Base-by-base conservation (phyloP, 371 early-diverging fungal species). In the Blastocladiella emersonii region DNA sequence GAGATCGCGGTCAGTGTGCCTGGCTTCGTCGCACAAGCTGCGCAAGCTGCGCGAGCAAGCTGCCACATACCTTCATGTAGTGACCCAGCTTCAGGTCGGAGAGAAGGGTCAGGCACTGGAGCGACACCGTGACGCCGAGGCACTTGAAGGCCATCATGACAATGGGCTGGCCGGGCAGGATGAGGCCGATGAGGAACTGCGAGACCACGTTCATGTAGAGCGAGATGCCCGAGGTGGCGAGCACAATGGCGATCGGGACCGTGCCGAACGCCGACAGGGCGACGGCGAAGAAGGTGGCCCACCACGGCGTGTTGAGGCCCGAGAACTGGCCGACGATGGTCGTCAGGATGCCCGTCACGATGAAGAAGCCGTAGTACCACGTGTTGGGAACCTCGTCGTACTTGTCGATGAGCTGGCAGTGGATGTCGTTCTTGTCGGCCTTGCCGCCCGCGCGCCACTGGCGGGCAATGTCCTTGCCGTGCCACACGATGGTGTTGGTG, bases 181-280 rank as follows among this genome's bases (percentile, higher is more conserved):
- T 77, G 36, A 75, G 75, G 66, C 88, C 85, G 32, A 84, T 82
- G 37, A 85, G 67, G 51, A 84, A 79, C 65, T 85, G 81, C 30
- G 76, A 72, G 45, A 80, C 57, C 27, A 77, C 68, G 41, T 72
- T 72, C 53, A 51, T 74, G 34, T 84, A 85, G 30, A 86, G 85
- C 44, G 78, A 74, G 55, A 83, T 81, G 64, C 83, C 75, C 17
- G 75, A 67, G 17, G 89, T 73, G 35, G 90, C 90, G 43, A 78
- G 76, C 57, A 88, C 78, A 57, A 88, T 85, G 71, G 89, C 91
- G 48, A 90, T 79, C 1, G 94, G 91, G 8, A 93, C 30, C 21
- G 53, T 51, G 15, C 21, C 68, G 8, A 88, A 76, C 67, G 90
- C 84, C 62, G 86, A 67, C n/a, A 76, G 65, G 30, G 85, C 73